phyloP scores from a whole-genome alignment of 257 asterid genomes.

The Coffea eugenioides region DNA sequence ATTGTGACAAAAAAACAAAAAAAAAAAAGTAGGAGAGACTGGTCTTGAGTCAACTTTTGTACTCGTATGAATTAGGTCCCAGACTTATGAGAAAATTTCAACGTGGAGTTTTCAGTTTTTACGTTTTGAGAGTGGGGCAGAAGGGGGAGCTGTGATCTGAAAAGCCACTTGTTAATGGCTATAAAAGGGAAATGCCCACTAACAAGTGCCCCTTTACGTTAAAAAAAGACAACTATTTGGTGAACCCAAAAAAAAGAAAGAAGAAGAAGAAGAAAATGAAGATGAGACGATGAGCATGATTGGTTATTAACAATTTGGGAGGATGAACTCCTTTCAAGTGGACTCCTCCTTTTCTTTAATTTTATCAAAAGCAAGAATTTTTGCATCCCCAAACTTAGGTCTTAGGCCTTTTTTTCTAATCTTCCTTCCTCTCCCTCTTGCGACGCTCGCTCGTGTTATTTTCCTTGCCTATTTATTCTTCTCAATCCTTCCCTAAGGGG shows the following conservation, averaged over 20 bases:
- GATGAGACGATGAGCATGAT: conserved; percentile 40
- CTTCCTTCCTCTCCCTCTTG: not conserved
- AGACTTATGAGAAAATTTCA: too few species aligned
- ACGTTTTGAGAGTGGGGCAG: conserved; percentile 41
- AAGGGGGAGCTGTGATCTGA: conserved; percentile 10
- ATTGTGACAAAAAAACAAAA: too few species aligned
- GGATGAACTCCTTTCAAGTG: conserved; percentile 38
- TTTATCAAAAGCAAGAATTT: conserved; percentile 27
- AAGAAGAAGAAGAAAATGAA: not conserved
- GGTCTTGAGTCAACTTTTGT: too few species aligned
- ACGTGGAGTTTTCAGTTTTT: too few species aligned
- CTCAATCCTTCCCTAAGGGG: not conserved
- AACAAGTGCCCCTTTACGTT: conserved; percentile 31
- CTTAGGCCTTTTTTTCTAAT: not conserved
- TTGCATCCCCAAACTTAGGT: not conserved
- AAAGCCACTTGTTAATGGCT: conserved; percentile 24
- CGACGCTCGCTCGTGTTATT: conserved; percentile 4
- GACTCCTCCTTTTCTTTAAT: conserved; percentile 24
- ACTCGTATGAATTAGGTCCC: too few species aligned
- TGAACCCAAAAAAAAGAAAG: not conserved
- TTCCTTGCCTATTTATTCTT: conserved; percentile 14
- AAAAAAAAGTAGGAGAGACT: too few species aligned
- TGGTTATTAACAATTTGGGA: conserved; percentile 44
- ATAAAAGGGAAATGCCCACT: conserved; percentile 73
- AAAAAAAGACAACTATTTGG: conserved; percentile 17